Conservation (phyloP, 148 eudicot species). For the Fagopyrum homotropicum region DNA sequence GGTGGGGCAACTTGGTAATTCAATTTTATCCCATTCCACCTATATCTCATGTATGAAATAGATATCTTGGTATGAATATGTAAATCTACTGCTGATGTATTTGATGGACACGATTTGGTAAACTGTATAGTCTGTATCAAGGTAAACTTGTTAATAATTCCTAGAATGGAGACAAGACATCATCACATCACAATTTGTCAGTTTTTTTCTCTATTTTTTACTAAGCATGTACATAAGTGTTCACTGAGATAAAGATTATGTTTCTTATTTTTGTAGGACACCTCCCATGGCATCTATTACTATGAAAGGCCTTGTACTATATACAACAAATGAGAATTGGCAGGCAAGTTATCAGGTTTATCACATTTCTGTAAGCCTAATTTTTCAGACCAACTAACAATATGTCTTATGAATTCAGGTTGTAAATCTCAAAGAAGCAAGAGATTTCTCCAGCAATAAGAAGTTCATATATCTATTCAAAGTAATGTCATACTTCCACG, state of each 20-base stretch:
- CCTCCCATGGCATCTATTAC: constrained; percentile 97
- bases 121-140: neutral
- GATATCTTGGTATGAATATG: neutral
- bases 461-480: constrained; percentile 86
- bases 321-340: constrained; percentile 89
- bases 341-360: constrained; percentile 34
- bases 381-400: constrained; percentile 14
- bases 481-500: constrained; percentile 32
- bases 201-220: neutral
- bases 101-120: neutral
- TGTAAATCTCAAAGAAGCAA: constrained; percentile 89
- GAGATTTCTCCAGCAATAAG: constrained; percentile 74
- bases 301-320: constrained; percentile 72
- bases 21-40: neutral
- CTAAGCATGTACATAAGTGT: neutral
- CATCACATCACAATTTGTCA: neutral
- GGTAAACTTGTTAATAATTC: constrained; percentile 1
- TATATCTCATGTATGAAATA: constrained; percentile 3
- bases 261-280: constrained; percentile 44
- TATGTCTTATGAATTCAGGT: constrained; percentile 39
- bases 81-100: neutral
- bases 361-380: constrained; percentile 3
- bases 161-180: neutral
- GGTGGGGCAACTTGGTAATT: constrained; percentile 87
- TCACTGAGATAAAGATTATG: neutral